Conservation (phyloP, 2,329 filamentous ascomycete species). For the Fusarium sp. region DNA sequence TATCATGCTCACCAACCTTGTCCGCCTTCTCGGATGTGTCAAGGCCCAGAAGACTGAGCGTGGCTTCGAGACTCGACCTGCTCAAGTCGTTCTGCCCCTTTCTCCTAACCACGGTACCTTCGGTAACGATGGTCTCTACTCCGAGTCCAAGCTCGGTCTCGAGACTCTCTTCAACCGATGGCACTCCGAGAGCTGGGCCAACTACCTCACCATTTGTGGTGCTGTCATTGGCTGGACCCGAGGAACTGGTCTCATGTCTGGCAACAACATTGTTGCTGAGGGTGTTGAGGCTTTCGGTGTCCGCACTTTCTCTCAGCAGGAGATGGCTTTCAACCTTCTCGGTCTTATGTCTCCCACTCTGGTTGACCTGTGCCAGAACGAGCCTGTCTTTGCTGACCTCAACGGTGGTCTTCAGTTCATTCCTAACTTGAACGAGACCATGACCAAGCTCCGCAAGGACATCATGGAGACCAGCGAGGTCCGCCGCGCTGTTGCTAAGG, state of each 20-base stretch:
- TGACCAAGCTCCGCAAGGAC: slow-evolving; percentile 92
- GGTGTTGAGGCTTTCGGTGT: slow-evolving; percentile 97
- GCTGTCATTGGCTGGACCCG: slow-evolving; percentile 99
- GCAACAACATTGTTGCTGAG: slow-evolving; percentile 97
- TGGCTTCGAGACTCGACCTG: slow-evolving; percentile 93
- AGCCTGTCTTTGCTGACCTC: slow-evolving; percentile 96
- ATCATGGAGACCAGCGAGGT: slow-evolving; percentile 96
- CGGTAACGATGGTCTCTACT: slow-evolving; percentile 96
- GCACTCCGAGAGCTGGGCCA: slow-evolving; percentile 97
- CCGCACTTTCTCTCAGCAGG: slow-evolving; percentile 97
- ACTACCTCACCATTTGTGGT: slow-evolving; percentile 98
- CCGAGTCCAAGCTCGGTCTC: slow-evolving; percentile 95
- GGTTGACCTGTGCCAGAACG: slow-evolving; percentile 93
- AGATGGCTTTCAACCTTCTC: slow-evolving; percentile 99
- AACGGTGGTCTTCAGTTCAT: slow-evolving; percentile 99
- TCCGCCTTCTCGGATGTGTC: slow-evolving; percentile 89
- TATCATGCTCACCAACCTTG: slow-evolving; percentile 98
- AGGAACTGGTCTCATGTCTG: slow-evolving; percentile 96
- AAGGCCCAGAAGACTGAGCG: slow-evolving; percentile 90
- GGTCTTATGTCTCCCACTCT: slow-evolving; percentile 95
- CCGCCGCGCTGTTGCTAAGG: slow-evolving; percentile 91
- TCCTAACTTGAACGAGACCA: slow-evolving; percentile 91
- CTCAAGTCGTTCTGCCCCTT: slow-evolving; percentile 93
- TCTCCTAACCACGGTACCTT: slow-evolving; percentile 99
- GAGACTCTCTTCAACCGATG: slow-evolving; percentile 99